Percentiles rank a stretch among this genome's conserved stretches.
Evolutionary conservation across 352 stramenopile species (phyloP).

Genomic region (Phytophthora quininea): DNA sequence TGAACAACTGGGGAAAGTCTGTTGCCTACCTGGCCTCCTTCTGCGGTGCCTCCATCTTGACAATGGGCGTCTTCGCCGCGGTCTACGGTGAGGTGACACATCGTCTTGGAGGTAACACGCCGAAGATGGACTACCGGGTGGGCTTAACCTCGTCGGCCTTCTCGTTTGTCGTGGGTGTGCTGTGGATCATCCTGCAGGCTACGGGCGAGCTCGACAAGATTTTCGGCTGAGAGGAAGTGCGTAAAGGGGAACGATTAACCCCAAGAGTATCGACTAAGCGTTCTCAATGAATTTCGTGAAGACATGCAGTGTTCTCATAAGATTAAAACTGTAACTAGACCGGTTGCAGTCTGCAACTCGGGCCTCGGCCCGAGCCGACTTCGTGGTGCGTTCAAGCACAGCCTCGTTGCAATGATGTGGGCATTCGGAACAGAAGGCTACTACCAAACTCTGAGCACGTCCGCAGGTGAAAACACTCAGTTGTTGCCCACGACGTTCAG

Average conservation of each 20-base stretch:
- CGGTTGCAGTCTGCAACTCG: no score
- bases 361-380: no score
- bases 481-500: no score
- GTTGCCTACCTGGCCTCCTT: slow-evolving; percentile 85
- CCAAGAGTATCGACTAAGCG: neutral
- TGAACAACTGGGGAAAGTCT: slow-evolving; percentile 41
- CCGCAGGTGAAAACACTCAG: no score
- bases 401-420: no score
- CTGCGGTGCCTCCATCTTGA: slow-evolving; percentile 82
- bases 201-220: slow-evolving; percentile 56
- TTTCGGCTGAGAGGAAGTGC: slow-evolving; percentile 34
- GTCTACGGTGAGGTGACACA: slow-evolving; percentile 78
- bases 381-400: no score
- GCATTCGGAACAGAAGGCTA: no score
- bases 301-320: neutral
- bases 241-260: slow-evolving; percentile 1
- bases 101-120: slow-evolving; percentile 32
- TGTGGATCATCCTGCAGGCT: slow-evolving; percentile 74
- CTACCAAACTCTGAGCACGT: no score
- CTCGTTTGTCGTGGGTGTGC: slow-evolving; percentile 61
- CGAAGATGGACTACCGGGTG: slow-evolving; percentile 47
- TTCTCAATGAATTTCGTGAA: neutral
- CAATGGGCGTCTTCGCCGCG: slow-evolving; percentile 86
- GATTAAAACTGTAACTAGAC: no score
- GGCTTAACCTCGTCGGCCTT: slow-evolving; percentile 54